phyloP scores from a whole-genome alignment of 441 rosid species.

The Euphorbia celastroides region DNA sequence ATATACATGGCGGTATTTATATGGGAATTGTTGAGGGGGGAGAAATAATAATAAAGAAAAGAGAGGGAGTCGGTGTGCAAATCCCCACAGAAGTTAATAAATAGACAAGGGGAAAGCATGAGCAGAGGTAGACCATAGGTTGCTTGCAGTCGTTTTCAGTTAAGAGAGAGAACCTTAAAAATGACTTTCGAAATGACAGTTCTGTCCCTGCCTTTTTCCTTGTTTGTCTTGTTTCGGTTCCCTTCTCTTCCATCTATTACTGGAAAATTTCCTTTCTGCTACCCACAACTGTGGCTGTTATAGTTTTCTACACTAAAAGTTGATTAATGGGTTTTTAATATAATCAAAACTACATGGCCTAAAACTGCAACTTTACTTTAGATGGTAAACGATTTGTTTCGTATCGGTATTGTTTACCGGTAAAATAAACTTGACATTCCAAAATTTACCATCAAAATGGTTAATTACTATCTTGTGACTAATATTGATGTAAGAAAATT shows the following conservation, averaged over 20 bases:
- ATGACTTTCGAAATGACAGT: constrained; percentile 21
- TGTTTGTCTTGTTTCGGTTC: too few relatives aligned
- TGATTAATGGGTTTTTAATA: too few relatives aligned
- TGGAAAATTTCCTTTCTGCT: background rate
- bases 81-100: constrained; percentile 1
- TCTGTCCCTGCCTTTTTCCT: constrained; percentile 24
- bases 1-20: background rate
- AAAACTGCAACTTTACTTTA: too few relatives aligned
- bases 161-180: constrained; percentile 47
- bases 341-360: too few relatives aligned
- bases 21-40: background rate
- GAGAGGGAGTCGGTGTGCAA: constrained; percentile 42
- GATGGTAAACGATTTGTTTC: too few relatives aligned
- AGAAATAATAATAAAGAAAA: background rate
- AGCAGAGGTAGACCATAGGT: constrained; percentile 52
- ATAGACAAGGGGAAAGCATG: constrained; percentile 13
- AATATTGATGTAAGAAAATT: too few relatives aligned
- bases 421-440: too few relatives aligned
- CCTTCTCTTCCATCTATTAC: background rate
- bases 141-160: constrained; percentile 77
- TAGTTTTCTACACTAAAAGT: too few relatives aligned
- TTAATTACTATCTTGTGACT: too few relatives aligned
- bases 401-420: too few relatives aligned
- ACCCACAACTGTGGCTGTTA: too few relatives aligned
- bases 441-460: too few relatives aligned